Percentiles rank a stretch among this genome's conserved stretches.
Evolutionary conservation across 2,329 filamentous ascomycete species (phyloP).

Genomic region (Sarocladiaceae sp.): DNA sequence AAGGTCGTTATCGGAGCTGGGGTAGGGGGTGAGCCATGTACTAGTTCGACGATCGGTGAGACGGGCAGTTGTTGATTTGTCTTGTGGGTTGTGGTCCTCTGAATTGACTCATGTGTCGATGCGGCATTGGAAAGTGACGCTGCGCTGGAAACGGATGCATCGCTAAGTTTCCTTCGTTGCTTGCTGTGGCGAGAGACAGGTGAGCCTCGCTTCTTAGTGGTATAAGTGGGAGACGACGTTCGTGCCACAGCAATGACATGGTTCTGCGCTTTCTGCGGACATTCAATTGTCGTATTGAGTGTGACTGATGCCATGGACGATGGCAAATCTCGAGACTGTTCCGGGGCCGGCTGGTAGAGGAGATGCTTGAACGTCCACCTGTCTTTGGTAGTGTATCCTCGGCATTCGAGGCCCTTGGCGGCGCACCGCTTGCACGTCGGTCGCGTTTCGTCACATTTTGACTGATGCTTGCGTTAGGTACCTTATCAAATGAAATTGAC

Average conservation of each 20-base stretch:
- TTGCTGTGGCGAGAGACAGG: background rate
- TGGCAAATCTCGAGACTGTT: constrained; percentile 4
- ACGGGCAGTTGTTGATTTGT: background rate
- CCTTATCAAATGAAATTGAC: background rate
- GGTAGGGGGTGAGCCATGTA: constrained; percentile 14
- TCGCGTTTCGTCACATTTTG: constrained; percentile 27
- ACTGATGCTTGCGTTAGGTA: constrained; percentile 14
- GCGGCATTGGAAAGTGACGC: constrained; percentile 1
- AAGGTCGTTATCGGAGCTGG: constrained; percentile 27
- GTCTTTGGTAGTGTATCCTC: constrained; percentile 25
- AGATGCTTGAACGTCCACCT: constrained; percentile 40
- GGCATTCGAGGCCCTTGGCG: constrained; percentile 23
- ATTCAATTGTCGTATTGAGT: background rate
- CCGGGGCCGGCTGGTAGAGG: constrained; percentile 12
- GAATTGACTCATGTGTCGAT: background rate
- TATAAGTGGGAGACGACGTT: background rate
- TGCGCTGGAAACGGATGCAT: background rate
- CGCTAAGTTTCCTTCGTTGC: background rate
- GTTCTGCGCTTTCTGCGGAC: background rate
- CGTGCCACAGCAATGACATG: background rate
- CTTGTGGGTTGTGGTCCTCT: background rate
- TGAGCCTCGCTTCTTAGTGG: background rate
- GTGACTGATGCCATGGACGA: background rate
- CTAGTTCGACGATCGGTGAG: constrained; percentile 14
- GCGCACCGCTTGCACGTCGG: constrained; percentile 22